phyloP scores from a whole-genome alignment of 371 early-diverging fungal species.

The Mortierella sp. region DNA sequence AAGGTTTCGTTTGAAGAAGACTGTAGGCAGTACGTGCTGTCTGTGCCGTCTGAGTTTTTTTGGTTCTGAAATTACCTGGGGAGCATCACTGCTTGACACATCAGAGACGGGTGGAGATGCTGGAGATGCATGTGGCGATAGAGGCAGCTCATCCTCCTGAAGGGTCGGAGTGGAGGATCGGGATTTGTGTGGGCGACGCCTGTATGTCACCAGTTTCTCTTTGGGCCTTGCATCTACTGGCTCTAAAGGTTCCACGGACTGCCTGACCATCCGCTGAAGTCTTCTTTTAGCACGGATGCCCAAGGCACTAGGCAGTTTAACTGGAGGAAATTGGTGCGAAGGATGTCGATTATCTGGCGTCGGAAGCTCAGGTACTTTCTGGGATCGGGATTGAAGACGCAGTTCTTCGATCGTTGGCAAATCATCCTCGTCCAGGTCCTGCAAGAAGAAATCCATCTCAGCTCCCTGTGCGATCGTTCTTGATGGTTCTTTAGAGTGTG shows the following conservation, averaged over 20 bases:
- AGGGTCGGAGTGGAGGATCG: too few relatives aligned
- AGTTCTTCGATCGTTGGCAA: slow-evolving; percentile 21
- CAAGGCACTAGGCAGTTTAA: slow-evolving; percentile 5
- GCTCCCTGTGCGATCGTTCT: neutral
- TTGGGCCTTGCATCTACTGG: slow-evolving; percentile 13
- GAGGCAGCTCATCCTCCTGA: neutral
- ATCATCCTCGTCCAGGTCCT: slow-evolving; percentile 36
- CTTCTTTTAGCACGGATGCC: slow-evolving; percentile 6
- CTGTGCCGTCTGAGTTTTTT: slow-evolving; percentile 14
- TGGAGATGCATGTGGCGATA: neutral
- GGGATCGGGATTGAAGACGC: slow-evolving; percentile 11
- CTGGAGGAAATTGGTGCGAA: neutral
- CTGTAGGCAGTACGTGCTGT: slow-evolving; percentile 36
- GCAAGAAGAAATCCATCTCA: slow-evolving; percentile 5
- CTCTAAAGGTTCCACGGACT: slow-evolving; percentile 12
- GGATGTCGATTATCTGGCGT: neutral
- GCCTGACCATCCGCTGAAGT: slow-evolving; percentile 17
- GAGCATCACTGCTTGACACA: neutral
- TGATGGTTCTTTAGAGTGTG: neutral
- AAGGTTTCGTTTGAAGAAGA: slow-evolving; percentile 30
- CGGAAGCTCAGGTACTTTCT: neutral
- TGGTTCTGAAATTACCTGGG: neutral
- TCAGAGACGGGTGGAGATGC: neutral
- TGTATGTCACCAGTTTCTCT: too few relatives aligned
- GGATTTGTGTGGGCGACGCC: too few relatives aligned